These are phyloP conservation scores for Phoenix roebelenii DNA, from an alignment of 176 grass and related monocot species.

Conservation along the genomic window DNA sequence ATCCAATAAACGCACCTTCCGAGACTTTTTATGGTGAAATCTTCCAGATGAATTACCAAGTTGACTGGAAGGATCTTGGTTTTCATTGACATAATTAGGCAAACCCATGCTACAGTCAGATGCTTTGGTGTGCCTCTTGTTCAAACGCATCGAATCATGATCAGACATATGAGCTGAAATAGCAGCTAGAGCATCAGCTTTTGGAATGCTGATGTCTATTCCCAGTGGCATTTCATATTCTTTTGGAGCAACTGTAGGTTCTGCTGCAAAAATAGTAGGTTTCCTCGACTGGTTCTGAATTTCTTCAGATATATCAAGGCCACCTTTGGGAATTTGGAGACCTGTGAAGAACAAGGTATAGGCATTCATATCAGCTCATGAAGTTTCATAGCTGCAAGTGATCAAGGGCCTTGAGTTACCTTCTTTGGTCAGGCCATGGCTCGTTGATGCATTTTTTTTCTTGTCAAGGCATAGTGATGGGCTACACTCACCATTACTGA, in stretches of 20 bases:
- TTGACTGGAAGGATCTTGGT: neutral
- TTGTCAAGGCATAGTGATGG: too few relatives aligned
- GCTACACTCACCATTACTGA: neutral
- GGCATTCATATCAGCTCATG: too few relatives aligned
- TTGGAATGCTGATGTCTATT: neutral
- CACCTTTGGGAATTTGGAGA: too few relatives aligned
- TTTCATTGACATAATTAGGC: neutral
- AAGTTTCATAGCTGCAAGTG: too few relatives aligned
- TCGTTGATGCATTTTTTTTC: too few relatives aligned
- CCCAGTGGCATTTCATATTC: neutral
- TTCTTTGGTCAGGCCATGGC: too few relatives aligned
- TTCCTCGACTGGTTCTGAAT: too few relatives aligned
- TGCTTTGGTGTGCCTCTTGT: conserved; percentile 1
- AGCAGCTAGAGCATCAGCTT: neutral
- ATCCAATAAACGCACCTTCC: conserved; percentile 6
- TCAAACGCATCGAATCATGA: neutral
- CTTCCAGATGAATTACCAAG: conserved; percentile 3
- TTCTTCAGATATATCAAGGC: too few relatives aligned
- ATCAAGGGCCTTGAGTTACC: too few relatives aligned
- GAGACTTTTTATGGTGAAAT: conserved; percentile 5
- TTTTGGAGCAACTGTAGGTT: neutral
- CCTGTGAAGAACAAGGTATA: too few relatives aligned
- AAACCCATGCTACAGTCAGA: conserved; percentile 2
- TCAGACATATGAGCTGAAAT: neutral
- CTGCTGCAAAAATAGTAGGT: neutral